These are phyloP conservation scores for Diatrype stigma DNA, from an alignment of 2,329 filamentous ascomycete species.

Conservation along the genomic window DNA sequence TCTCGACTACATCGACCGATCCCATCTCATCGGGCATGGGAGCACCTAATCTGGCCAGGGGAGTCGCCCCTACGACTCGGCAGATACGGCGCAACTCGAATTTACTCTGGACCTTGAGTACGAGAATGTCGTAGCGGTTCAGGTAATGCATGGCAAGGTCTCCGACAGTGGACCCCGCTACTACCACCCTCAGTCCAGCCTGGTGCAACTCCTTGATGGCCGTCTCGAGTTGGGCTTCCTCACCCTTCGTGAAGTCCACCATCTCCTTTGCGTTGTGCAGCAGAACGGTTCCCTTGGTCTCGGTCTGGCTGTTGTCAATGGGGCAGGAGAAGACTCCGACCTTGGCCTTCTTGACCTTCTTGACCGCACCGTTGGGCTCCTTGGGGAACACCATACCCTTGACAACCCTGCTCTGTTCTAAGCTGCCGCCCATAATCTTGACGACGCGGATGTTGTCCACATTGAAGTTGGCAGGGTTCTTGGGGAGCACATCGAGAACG, in stretches of 20 bases:
- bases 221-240: conserved; percentile 86
- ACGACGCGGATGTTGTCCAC: conserved; percentile 98
- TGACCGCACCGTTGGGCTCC: conserved; percentile 86
- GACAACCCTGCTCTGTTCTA: conserved; percentile 91
- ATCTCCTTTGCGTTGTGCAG: conserved; percentile 98
- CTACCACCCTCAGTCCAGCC: conserved; percentile 83
- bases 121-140: conserved; percentile 92
- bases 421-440: conserved; percentile 97
- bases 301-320: conserved; percentile 91
- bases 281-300: conserved; percentile 97
- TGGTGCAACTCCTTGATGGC: conserved; percentile 95
- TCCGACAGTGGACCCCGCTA: conserved; percentile 90
- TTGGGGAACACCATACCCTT: conserved; percentile 98
- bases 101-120: conserved; percentile 96
- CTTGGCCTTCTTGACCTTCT: conserved; percentile 90
- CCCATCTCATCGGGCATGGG: conserved; percentile 99
- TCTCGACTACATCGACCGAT: conserved; percentile 89
- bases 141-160: conserved; percentile 97
- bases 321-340: conserved; percentile 96
- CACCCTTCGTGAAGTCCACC: conserved; percentile 96
- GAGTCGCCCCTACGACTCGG: conserved; percentile 92
- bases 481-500: conserved; percentile 83
- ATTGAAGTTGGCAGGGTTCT: conserved; percentile 95
- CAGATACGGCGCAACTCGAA: conserved; percentile 94
- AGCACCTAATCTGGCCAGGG: conserved; percentile 89